Base-by-base conservation (phyloP, 2,329 filamentous ascomycete species). In the Monilinia vaccinii-corymbosi region DNA sequence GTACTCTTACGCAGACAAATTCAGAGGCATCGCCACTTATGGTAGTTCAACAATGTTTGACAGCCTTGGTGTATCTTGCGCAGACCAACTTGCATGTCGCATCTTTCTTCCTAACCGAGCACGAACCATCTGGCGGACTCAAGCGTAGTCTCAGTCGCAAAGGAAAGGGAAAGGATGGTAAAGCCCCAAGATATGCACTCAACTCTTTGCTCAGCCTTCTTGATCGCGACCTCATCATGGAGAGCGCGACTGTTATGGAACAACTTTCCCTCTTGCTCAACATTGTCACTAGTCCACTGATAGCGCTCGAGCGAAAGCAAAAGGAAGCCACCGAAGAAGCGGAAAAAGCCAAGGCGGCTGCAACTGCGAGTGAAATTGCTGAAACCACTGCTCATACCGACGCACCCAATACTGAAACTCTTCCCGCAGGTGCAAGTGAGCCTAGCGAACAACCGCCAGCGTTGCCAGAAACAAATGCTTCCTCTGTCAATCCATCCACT, bases 211-310 rank as follows among this genome's bases (percentile, higher is more conserved):
- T 99, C 50, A 87, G 85, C 63, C 80, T 99, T 6, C 81, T 99
- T 25, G 94, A 97, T 71, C 88, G 94, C n/a, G 89, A 91, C 65
- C 79, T 97, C 63, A 92, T 99, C 65, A 96, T 96, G 76, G 94
- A 99, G 75, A 99, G 91, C 74, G 92, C 93, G n/a, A 81, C 86
- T 8, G 93, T 96, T 60, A 97, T 99, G 92, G 93, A 96, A 68
- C 87, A 91, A 64, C 81, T 99, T 31, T 94, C 94, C 2, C 86
- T 87, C 64, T 78, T 99, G 34, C 81, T 99, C 31, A 93, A 91
- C 72, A 87, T 88, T 65, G 91, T 97, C 60, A 99, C 94, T 0
- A 81, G 88, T 60, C 94, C 94, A 13, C 79, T 99, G 31, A 89
- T 89, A 63, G 84, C 87, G 36, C 78, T 96, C 28, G 85, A 96